Evolutionary conservation across 2,329 filamentous ascomycete species (phyloP).

Genomic region (Cladosporium colombiae): DNA sequence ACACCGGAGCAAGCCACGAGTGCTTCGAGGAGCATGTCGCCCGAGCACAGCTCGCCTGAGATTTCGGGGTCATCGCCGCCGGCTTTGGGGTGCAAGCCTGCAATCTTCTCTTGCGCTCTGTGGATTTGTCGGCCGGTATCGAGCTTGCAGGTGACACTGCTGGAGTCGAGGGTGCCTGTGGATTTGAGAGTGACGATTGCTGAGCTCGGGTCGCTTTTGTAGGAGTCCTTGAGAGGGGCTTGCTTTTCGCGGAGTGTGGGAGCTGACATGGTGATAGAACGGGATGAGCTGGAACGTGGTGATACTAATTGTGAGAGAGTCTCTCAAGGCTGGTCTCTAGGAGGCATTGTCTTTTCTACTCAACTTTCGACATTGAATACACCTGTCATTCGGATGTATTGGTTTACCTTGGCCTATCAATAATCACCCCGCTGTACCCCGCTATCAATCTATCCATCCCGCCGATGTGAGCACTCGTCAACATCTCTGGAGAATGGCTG

Average conservation of each 20-base stretch:
- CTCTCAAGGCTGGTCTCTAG: background rate
- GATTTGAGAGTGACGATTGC: constrained; percentile 51
- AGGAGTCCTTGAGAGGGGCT: constrained; percentile 51
- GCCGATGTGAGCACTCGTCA: background rate
- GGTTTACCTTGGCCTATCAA: background rate
- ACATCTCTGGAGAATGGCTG: background rate
- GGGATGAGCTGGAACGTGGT: background rate
- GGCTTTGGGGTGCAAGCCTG: constrained; percentile 51
- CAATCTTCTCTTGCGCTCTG: constrained; percentile 45
- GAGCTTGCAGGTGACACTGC: constrained; percentile 51
- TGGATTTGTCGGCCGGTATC: constrained; percentile 44
- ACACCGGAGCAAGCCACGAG: constrained; percentile 54
- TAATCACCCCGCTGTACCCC: constrained; percentile 10
- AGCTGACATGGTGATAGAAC: constrained; percentile 24
- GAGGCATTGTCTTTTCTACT: background rate
- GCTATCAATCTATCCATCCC: constrained; percentile 6
- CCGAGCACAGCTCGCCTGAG: constrained; percentile 51
- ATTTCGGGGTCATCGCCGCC: constrained; percentile 47
- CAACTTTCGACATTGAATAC: background rate
- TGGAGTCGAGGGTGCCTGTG: constrained; percentile 46
- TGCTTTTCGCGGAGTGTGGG: constrained; percentile 48
- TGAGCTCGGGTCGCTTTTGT: constrained; percentile 46
- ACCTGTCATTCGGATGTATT: background rate
- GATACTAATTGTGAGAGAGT: background rate
- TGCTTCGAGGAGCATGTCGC: constrained; percentile 54